phyloP scores from a whole-genome alignment of 345 rosid species.

The Salix brachista region DNA sequence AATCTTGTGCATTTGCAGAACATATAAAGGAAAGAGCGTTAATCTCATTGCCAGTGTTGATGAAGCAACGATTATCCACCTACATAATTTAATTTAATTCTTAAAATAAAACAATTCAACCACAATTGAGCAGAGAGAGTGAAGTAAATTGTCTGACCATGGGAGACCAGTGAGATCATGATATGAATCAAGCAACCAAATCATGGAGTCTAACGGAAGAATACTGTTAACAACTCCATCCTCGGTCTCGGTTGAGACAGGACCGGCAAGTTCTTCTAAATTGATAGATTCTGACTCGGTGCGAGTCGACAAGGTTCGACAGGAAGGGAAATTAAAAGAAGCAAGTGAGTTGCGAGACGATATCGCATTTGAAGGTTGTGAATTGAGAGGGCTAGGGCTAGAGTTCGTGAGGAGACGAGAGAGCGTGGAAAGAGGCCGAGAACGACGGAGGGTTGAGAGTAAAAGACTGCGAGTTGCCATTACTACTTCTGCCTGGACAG shows the following conservation, averaged over 20 bases:
- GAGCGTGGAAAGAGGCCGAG: too few species aligned
- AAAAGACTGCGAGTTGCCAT: too few species aligned
- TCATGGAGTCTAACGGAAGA: constrained; percentile 43
- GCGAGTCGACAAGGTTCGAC: constrained; percentile 36
- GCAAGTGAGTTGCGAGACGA: background rate
- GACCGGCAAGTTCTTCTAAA: background rate
- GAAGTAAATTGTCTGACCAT: constrained; percentile 41
- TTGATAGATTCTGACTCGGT: constrained; percentile 5
- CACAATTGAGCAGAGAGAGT: background rate
- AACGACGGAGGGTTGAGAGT: too few species aligned
- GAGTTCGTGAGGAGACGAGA: too few species aligned
- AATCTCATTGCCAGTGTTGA: constrained; percentile 69
- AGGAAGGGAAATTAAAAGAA: background rate
- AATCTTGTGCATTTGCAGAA: constrained; percentile 62
- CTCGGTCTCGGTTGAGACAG: background rate
- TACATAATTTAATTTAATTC: constrained; percentile 9
- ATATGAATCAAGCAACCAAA: constrained; percentile 63
- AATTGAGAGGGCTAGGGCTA: too few species aligned
- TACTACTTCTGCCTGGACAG: too few species aligned
- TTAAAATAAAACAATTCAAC: too few species aligned
- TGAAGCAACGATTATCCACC: constrained; percentile 85
- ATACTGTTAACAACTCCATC: constrained; percentile 16
- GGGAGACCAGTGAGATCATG: constrained; percentile 80
- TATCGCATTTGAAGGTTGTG: too few species aligned
- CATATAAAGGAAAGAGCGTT: constrained; percentile 55